phyloP scores from a whole-genome alignment of 2,329 filamentous ascomycete species.

The Talaromyces sp. region DNA sequence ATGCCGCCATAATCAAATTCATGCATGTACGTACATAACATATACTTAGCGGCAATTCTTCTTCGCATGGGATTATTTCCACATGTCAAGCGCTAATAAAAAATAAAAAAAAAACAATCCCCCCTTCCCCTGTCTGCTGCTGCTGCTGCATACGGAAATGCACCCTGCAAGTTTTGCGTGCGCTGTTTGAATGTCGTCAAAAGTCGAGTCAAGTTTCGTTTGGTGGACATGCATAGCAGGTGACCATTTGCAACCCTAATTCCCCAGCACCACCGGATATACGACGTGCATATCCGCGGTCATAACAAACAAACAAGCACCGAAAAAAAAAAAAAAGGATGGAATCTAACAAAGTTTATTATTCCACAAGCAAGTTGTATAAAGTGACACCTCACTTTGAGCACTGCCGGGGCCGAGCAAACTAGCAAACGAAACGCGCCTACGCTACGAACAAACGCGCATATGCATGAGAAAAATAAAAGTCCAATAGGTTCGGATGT shows the following conservation, averaged over 20 bases:
- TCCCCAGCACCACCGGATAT: background rate
- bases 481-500: background rate
- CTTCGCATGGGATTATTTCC: background rate
- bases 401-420: background rate
- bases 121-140: background rate
- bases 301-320: background rate
- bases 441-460: background rate
- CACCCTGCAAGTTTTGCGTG: background rate
- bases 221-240: background rate
- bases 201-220: too few relatives aligned
- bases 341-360: background rate
- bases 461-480: background rate
- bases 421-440: background rate
- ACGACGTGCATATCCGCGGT: background rate
- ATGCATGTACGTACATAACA: background rate
- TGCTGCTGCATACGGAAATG: background rate
- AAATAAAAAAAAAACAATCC: too few relatives aligned
- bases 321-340: background rate
- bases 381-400: background rate
- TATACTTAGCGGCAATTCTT: background rate
- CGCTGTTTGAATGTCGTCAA: background rate
- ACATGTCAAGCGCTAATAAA: background rate
- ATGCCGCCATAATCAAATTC: background rate
- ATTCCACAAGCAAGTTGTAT: too few relatives aligned
- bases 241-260: background rate